phyloP scores from a whole-genome alignment of 1,139 yeast genomes.

The Diutina sp. region DNA sequence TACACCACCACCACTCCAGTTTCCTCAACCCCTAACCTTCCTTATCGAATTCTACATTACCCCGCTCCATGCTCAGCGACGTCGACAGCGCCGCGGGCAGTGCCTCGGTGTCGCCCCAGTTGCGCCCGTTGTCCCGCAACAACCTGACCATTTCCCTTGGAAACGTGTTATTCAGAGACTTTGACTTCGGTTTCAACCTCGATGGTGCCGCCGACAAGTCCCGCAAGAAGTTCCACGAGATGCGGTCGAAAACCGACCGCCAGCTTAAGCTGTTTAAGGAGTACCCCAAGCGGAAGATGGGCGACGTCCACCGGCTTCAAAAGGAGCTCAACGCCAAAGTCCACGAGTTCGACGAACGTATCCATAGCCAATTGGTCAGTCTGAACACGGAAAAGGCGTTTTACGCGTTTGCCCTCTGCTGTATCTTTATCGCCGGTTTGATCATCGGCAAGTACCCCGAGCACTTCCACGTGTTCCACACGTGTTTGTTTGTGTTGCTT shows the following conservation, averaged over 20 bases:
- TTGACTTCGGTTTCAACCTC: conserved; percentile 30
- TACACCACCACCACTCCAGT: neutral
- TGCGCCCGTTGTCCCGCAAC: neutral
- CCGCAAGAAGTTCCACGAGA: conserved; percentile 20
- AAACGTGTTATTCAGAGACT: conserved; percentile 26
- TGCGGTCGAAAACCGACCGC: conserved; percentile 24
- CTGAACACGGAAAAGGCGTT: conserved; percentile 72
- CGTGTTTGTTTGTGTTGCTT: conserved; percentile 44
- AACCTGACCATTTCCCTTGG: conserved; percentile 21
- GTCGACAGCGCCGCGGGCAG: neutral
- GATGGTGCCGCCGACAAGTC: conserved; percentile 26
- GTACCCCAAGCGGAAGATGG: conserved; percentile 5
- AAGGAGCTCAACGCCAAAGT: conserved; percentile 26
- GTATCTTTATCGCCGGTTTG: conserved; percentile 61
- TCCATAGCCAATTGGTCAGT: conserved; percentile 35
- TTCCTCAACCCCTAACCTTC: neutral
- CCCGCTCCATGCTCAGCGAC: neutral
- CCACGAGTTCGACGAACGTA: conserved; percentile 43
- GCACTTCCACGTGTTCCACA: conserved; percentile 65
- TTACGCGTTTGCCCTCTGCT: conserved; percentile 60
- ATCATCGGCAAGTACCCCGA: conserved; percentile 70
- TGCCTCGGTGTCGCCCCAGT: neutral
- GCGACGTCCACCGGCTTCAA: conserved; percentile 19
- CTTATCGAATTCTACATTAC: too few species aligned
- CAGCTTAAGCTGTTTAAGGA: conserved; percentile 15